Evolutionary conservation across 805 yeast species (phyloP).

Genomic region (Myxozyma neglecta): DNA sequence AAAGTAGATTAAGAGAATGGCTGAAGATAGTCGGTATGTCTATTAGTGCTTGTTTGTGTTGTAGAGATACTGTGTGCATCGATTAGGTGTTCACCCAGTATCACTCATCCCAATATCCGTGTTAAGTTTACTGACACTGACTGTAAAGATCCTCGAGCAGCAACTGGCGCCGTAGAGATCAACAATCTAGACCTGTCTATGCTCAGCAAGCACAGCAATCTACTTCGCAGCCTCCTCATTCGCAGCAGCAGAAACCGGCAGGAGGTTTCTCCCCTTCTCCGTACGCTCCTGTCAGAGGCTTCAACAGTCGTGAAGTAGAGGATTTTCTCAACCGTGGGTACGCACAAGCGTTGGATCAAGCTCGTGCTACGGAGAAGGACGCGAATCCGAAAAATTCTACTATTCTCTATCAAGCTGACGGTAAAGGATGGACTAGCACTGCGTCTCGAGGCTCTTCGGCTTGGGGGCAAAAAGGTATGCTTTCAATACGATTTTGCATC

Average conservation of each 20-base stretch:
- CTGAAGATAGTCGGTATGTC: slow-evolving; percentile 1
- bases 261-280: slow-evolving; percentile 2
- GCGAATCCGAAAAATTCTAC: neutral
- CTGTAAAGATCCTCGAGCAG: neutral
- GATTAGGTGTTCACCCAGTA: neutral
- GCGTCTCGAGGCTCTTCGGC: slow-evolving; percentile 15
- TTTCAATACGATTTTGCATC: neutral
- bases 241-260: neutral
- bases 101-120: neutral
- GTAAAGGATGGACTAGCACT: slow-evolving; percentile 24
- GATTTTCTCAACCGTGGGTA: slow-evolving; percentile 24
- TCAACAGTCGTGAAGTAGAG: slow-evolving; percentile 30
- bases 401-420: slow-evolving; percentile 13
- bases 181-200: neutral
- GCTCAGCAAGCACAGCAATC: neutral
- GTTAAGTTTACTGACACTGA: neutral
- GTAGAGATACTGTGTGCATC: neutral
- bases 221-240: neutral
- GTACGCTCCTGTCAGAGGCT: slow-evolving; percentile 21
- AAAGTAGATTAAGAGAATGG: neutral
- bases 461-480: slow-evolving; percentile 24
- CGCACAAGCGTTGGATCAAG: slow-evolving; percentile 19
- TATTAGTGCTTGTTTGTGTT: neutral
- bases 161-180: slow-evolving; percentile 30
- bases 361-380: slow-evolving; percentile 5